Evolutionary conservation across 1,284 basidiomycete species (phyloP).

Genomic region (Apiotrichum veenhuisii): DNA sequence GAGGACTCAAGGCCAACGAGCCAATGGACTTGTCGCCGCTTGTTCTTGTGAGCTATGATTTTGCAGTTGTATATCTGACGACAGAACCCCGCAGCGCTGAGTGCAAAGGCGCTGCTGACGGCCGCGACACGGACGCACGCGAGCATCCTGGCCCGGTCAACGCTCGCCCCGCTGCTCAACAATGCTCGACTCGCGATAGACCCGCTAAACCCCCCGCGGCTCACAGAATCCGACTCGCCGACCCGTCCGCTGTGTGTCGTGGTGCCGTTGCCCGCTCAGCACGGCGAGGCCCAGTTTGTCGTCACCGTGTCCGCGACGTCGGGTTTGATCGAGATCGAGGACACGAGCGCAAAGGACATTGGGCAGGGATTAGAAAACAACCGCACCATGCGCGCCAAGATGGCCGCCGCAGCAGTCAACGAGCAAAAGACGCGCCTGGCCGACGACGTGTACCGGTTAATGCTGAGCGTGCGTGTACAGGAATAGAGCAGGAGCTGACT

Average conservation of each 20-base stretch:
- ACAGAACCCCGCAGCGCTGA: conserved; percentile 31
- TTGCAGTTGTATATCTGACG: not conserved
- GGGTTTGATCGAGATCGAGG: conserved; percentile 42
- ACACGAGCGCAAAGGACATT: conserved; percentile 30
- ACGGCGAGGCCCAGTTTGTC: conserved; percentile 18
- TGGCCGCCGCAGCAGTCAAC: conserved; percentile 32
- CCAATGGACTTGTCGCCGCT: conserved; percentile 29
- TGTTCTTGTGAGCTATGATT: conserved; percentile 26
- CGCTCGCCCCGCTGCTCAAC: conserved; percentile 25
- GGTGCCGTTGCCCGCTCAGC: conserved; percentile 34
- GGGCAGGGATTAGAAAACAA: conserved; percentile 19
- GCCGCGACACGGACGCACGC: conserved; percentile 38
- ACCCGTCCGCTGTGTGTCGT: conserved; percentile 30
- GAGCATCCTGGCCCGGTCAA: conserved; percentile 28
- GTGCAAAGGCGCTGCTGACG: conserved; percentile 30
- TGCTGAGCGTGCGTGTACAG: conserved; percentile 19
- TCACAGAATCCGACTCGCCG: conserved; percentile 22
- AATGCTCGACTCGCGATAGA: conserved; percentile 29
- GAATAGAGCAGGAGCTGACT: not conserved
- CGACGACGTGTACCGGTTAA: conserved; percentile 37
- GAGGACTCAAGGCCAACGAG: conserved; percentile 33
- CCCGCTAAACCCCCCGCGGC: conserved; percentile 28
- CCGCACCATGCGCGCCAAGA: conserved; percentile 23
- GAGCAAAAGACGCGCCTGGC: conserved; percentile 30
- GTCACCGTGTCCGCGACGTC: conserved; percentile 34